These are phyloP conservation scores for Mrakia frigida DNA, from an alignment of 768 basidiomycete species.

Conservation along the genomic window DNA sequence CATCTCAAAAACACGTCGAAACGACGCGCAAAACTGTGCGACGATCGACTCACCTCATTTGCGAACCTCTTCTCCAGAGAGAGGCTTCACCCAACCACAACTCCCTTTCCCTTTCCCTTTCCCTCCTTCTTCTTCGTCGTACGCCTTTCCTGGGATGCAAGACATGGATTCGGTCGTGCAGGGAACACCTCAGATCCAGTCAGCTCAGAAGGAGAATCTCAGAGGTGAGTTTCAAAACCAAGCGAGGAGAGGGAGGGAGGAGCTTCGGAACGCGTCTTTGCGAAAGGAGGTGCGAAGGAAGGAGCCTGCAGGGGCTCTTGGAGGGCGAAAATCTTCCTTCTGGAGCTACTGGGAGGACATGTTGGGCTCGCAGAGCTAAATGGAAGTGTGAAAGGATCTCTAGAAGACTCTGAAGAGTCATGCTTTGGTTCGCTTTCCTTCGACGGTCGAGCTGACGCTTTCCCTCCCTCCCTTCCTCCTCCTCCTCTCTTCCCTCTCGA, in stretches of 20 bases:
- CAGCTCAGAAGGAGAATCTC: conserved; percentile 1
- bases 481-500: not conserved
- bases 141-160: not conserved
- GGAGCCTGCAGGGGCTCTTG: not conserved
- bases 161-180: not conserved
- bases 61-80: no score
- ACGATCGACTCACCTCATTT: no score
- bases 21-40: no score
- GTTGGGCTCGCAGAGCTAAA: no score
- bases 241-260: not conserved
- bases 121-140: no score
- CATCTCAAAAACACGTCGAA: no score
- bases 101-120: not conserved
- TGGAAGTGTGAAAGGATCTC: not conserved
- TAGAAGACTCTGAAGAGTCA: not conserved
- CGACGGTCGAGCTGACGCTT: not conserved
- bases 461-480: not conserved
- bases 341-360: not conserved
- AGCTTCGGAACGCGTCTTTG: not conserved
- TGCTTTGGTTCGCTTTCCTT: no score
- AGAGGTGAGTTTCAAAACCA: not conserved
- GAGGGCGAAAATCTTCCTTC: not conserved
- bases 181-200: not conserved
- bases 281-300: not conserved
- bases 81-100: not conserved